A percentile compares a stretch with the other conserved stretches of the same genome.
These are phyloP conservation scores for Wickerhamiella kurtzmanii DNA, from an alignment of 805 yeast genomes.

Conservation along the genomic window DNA sequence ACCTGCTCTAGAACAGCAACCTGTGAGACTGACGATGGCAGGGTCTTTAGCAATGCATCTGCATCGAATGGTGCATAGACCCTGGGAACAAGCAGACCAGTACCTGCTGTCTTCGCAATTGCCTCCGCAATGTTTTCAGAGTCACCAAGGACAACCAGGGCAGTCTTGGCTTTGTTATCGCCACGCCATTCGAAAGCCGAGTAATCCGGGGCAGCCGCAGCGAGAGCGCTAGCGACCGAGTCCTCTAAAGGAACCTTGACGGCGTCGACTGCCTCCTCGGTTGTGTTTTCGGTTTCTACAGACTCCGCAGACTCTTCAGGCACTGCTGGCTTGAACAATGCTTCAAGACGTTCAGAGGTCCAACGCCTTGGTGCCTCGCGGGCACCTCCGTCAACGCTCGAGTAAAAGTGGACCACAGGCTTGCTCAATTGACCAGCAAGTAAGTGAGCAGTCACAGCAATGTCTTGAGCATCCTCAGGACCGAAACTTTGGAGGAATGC, in stretches of 20 bases:
- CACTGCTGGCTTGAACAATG: too few species aligned
- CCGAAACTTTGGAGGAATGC: constrained; percentile 56
- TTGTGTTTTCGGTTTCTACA: constrained; percentile 7
- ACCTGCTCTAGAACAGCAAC: constrained; percentile 61
- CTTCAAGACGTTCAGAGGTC: constrained; percentile 17
- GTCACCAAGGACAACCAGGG: constrained; percentile 53
- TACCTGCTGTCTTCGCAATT: constrained; percentile 24
- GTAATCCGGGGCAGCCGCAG: constrained; percentile 27
- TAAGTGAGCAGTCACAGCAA: constrained; percentile 45
- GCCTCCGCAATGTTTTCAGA: constrained; percentile 29
- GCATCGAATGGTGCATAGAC: constrained; percentile 64
- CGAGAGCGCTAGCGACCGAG: constrained; percentile 23
- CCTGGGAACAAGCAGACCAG: constrained; percentile 43
- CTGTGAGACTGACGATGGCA: constrained; percentile 43
- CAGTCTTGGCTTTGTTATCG: constrained; percentile 32
- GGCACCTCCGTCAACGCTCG: constrained; percentile 12
- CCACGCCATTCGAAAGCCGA: constrained; percentile 34
- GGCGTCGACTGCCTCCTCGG: constrained; percentile 2
- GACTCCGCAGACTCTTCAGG: constrained; percentile 17
- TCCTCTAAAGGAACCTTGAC: constrained; percentile 9
- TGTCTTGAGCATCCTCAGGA: constrained; percentile 38
- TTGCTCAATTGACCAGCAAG: constrained; percentile 35
- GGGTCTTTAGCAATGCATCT: constrained; percentile 32
- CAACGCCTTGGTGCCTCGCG: constrained; percentile 15
- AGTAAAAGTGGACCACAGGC: constrained; percentile 63